These are phyloP conservation scores for Fusarium marasasianum DNA, from an alignment of 2,329 filamentous ascomycete genomes.

Conservation along the genomic window DNA sequence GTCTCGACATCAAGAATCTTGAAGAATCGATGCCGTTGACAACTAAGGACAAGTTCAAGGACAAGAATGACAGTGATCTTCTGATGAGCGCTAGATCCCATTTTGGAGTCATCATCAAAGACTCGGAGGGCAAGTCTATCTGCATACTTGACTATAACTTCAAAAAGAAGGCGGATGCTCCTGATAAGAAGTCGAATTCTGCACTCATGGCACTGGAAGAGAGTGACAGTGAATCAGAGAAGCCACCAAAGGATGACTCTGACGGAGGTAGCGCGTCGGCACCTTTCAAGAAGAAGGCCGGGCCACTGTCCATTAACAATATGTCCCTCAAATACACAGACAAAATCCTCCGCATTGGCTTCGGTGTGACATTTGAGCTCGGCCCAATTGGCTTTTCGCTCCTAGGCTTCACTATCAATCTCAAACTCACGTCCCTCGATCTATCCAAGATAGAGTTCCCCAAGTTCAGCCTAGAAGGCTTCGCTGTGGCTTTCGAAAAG, in stretches of 20 bases:
- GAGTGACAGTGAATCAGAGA: background rate
- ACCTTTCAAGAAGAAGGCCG: constrained; percentile 44
- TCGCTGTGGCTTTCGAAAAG: background rate
- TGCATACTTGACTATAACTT: constrained; percentile 43
- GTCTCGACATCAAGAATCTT: background rate
- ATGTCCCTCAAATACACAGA: constrained; percentile 49
- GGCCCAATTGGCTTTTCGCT: constrained; percentile 50
- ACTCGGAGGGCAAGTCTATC: background rate
- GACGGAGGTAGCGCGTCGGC: constrained; percentile 12
- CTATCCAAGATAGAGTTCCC: constrained; percentile 5
- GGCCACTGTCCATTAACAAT: constrained; percentile 48
- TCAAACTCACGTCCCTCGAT: background rate
- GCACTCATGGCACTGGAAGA: background rate
- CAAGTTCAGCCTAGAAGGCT: background rate
- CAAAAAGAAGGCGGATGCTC: constrained; percentile 9
- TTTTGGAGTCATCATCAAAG: constrained; percentile 38
- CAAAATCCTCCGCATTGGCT: constrained; percentile 41
- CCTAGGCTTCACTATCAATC: constrained; percentile 43
- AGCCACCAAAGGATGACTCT: background rate
- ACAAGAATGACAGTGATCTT: constrained; percentile 20
- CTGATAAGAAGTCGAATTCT: background rate
- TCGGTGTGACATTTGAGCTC: constrained; percentile 49
- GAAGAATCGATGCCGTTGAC: background rate
- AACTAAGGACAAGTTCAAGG: constrained; percentile 15
- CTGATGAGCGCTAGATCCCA: constrained; percentile 38